These are phyloP conservation scores for Laetiporus sulphureus DNA, from an alignment of 1,284 basidiomycete species.

Conservation along the genomic window DNA sequence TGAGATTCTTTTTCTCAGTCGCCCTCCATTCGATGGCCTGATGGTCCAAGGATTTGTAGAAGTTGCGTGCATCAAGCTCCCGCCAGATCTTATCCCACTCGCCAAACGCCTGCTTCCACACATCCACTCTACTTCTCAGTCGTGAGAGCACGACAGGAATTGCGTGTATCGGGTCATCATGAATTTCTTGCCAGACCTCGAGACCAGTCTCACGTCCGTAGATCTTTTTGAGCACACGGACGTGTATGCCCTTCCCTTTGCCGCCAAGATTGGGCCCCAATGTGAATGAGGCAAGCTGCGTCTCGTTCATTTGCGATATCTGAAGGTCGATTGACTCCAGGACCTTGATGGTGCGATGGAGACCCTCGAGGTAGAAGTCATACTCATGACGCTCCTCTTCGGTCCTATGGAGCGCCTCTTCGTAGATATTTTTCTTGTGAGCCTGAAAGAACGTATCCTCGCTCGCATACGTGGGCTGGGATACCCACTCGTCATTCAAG, in stretches of 20 bases:
- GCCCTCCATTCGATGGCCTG: constrained; percentile 90
- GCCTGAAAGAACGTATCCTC: constrained; percentile 90
- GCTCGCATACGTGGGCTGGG: constrained; percentile 91
- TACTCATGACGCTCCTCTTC: constrained; percentile 99
- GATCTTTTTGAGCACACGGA: constrained; percentile 94
- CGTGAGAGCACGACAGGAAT: constrained; percentile 91
- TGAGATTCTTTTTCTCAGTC: constrained; percentile 87
- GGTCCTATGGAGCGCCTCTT: constrained; percentile 92
- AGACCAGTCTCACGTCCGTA: constrained; percentile 86
- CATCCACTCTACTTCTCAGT: constrained; percentile 95
- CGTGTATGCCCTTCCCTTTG: constrained; percentile 88
- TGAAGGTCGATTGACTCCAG: constrained; percentile 92
- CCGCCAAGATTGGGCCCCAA: constrained; percentile 90
- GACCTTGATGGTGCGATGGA: constrained; percentile 84
- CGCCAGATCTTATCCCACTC: constrained; percentile 99
- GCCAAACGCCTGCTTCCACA: constrained; percentile 94
- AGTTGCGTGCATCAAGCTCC: constrained; percentile 93
- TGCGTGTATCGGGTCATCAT: constrained; percentile 89
- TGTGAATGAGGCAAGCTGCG: constrained; percentile 82
- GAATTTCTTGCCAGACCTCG: constrained; percentile 88
- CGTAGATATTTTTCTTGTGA: constrained; percentile 93
- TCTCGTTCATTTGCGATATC: constrained; percentile 74
- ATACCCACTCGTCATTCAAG: constrained; percentile 95
- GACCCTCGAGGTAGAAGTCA: constrained; percentile 97
- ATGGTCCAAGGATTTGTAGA: constrained; percentile 89